phyloP scores from a whole-genome alignment of 1,139 yeast species.

The Meyerozyma carpophila region DNA sequence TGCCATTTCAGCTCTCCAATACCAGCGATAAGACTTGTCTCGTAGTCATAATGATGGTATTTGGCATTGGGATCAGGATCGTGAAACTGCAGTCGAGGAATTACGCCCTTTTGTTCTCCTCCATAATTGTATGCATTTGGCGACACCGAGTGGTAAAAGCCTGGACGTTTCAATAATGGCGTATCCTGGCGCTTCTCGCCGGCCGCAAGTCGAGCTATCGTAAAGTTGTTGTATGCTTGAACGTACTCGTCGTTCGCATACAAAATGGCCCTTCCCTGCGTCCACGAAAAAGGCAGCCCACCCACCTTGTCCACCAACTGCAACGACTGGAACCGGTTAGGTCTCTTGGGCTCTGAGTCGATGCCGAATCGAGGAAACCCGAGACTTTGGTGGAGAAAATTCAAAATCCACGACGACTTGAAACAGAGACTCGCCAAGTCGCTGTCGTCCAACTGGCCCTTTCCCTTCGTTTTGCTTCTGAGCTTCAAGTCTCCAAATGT shows the following conservation, averaged over 20 bases:
- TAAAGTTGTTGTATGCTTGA: conserved; percentile 31
- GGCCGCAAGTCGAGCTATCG: conserved; percentile 17
- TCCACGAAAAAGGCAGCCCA: conserved; percentile 75
- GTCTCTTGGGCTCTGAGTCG: conserved; percentile 24
- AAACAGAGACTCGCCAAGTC: conserved; percentile 20
- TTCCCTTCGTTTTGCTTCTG: conserved; percentile 26
- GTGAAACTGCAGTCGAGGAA: conserved; percentile 39
- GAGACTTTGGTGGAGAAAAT: conserved; percentile 66
- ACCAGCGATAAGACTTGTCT: conserved; percentile 22
- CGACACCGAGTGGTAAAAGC: conserved; percentile 48
- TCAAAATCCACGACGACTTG: conserved; percentile 60
- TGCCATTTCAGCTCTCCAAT: conserved; percentile 33
- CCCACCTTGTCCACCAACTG: conserved; percentile 58
- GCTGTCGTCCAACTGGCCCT: conserved; percentile 22
- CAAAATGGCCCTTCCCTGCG: conserved; percentile 71
- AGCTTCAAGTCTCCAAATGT: conserved; percentile 35
- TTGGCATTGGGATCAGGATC: conserved; percentile 17
- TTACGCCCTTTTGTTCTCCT: conserved; percentile 44
- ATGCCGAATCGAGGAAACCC: conserved; percentile 60
- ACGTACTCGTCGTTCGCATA: conserved; percentile 48
- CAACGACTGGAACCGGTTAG: conserved; percentile 40
- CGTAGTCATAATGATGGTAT: conserved; percentile 25
- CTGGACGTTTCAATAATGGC: conserved; percentile 16
- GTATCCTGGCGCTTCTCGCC: not conserved
- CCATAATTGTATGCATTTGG: conserved; percentile 46